phyloP scores from a whole-genome alignment of 257 asterid genomes.

The Solanum commersonii region DNA sequence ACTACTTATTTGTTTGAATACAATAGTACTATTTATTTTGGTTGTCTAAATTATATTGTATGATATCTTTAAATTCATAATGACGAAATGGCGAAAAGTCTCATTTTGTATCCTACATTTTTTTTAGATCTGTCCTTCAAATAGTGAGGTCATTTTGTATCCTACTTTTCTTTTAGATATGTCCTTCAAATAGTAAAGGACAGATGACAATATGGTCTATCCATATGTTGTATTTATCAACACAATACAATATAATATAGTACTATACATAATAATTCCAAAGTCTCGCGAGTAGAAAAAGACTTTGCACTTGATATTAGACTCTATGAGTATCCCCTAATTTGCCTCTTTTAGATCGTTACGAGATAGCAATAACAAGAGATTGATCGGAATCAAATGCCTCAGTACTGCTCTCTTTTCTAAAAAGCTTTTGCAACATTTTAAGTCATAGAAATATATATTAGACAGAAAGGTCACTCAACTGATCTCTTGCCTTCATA shows the following conservation, averaged over 20 bases:
- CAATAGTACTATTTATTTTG: background rate
- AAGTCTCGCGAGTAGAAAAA: background rate
- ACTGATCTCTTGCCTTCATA: background rate
- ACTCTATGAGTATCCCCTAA: background rate
- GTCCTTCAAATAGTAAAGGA: too few relatives aligned
- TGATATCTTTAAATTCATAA: background rate
- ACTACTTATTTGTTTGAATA: too few relatives aligned
- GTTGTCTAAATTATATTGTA: too few relatives aligned
- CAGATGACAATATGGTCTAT: too few relatives aligned
- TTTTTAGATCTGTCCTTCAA: too few relatives aligned
- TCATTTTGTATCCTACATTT: too few relatives aligned
- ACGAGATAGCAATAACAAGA: background rate
- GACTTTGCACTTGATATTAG: background rate
- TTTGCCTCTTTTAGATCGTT: background rate
- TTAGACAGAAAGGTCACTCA: background rate
- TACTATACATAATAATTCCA: background rate
- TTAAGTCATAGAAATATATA: background rate
- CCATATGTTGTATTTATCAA: too few relatives aligned
- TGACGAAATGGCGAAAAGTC: too few relatives aligned
- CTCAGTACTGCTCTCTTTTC: background rate
- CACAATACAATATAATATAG: too few relatives aligned
- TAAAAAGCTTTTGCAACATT: background rate
- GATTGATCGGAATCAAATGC: background rate
- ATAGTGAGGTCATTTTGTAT: too few relatives aligned
- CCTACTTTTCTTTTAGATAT: too few relatives aligned